A percentile compares a stretch with the other conserved stretches of the same genome.
phyloP scores from a whole-genome alignment of 1,284 basidiomycete genomes.

The Peniophora sp. region DNA sequence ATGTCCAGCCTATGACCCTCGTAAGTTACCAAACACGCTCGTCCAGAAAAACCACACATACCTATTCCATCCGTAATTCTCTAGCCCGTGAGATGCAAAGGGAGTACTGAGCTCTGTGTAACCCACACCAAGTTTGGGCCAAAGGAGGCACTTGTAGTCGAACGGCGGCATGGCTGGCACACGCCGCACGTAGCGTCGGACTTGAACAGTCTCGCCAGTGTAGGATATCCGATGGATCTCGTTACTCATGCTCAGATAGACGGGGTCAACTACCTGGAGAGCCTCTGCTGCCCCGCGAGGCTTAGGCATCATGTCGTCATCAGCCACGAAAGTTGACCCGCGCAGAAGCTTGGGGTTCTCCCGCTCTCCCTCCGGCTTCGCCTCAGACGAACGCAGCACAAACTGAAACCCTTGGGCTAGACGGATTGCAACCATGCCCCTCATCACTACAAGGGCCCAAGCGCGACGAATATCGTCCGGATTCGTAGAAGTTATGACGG shows the following conservation, averaged over 20 bases:
- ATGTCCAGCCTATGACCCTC: slow-evolving; percentile 51
- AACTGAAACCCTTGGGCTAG: slow-evolving; percentile 97
- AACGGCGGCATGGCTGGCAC: slow-evolving; percentile 58
- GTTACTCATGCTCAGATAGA: slow-evolving; percentile 91
- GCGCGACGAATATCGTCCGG: slow-evolving; percentile 54
- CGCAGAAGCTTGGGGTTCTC: slow-evolving; percentile 28
- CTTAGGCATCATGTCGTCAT: slow-evolving; percentile 47
- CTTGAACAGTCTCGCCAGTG: slow-evolving; percentile 80
- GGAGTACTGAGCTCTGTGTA: slow-evolving; percentile 75
- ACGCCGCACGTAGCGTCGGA: slow-evolving; percentile 80
- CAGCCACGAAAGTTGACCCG: slow-evolving; percentile 46
- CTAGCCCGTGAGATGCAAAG: slow-evolving; percentile 76
- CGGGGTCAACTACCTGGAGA: slow-evolving; percentile 67
- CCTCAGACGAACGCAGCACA: slow-evolving; percentile 44
- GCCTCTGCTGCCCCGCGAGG: slow-evolving; percentile 20
- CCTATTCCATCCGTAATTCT: slow-evolving; percentile 81
- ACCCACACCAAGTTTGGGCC: slow-evolving; percentile 84
- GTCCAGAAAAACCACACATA: slow-evolving; percentile 21
- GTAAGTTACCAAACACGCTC: neutral
- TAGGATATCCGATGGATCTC: slow-evolving; percentile 93
- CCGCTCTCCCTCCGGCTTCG: slow-evolving; percentile 12
- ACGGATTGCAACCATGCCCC: slow-evolving; percentile 89
- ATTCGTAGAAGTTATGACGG: slow-evolving; percentile 31
- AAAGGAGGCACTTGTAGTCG: slow-evolving; percentile 84
- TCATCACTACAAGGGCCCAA: slow-evolving; percentile 82